Conservation (phyloP, 768 basidiomycete species). For the Cyclocybe aegerita region DNA sequence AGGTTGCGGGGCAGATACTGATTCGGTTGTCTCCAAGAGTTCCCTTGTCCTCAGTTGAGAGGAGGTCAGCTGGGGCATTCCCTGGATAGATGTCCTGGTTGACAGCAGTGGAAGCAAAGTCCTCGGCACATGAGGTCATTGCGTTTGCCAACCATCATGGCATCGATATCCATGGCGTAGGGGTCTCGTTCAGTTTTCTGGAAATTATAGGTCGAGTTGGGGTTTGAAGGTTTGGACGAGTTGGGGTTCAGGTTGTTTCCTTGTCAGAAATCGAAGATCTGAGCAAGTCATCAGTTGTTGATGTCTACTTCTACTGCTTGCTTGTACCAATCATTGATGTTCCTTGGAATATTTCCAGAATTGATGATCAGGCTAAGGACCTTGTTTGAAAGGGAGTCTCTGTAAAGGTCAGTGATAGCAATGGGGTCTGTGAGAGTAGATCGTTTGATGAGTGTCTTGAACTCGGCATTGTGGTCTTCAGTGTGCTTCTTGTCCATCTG, state of each 20-base stretch:
- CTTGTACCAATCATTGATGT: neutral
- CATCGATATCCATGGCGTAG: slow-evolving; percentile 5
- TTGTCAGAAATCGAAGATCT: too few species aligned
- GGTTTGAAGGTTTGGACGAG: too few species aligned
- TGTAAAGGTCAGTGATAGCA: too few species aligned
- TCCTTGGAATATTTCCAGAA: neutral
- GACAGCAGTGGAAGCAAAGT: slow-evolving; percentile 7
- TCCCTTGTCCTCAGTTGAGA: neutral
- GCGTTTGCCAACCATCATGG: neutral
- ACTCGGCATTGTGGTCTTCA: too few species aligned
- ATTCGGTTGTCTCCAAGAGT: neutral
- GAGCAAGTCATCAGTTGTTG: neutral
- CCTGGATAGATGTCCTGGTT: neutral
- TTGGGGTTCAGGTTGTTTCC: too few species aligned
- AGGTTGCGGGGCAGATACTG: neutral
- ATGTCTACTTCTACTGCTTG: neutral
- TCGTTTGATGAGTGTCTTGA: too few species aligned
- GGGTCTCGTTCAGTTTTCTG: slow-evolving; percentile 2
- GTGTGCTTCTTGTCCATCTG: too few species aligned
- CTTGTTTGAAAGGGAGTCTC: neutral
- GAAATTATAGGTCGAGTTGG: neutral
- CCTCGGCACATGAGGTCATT: slow-evolving; percentile 4
- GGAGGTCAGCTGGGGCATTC: too few species aligned
- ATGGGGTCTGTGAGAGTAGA: too few species aligned
- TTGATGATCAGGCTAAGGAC: too few species aligned